Conservation (phyloP, 2,329 filamentous ascomycete species). For the Colletotrichum sidae region DNA sequence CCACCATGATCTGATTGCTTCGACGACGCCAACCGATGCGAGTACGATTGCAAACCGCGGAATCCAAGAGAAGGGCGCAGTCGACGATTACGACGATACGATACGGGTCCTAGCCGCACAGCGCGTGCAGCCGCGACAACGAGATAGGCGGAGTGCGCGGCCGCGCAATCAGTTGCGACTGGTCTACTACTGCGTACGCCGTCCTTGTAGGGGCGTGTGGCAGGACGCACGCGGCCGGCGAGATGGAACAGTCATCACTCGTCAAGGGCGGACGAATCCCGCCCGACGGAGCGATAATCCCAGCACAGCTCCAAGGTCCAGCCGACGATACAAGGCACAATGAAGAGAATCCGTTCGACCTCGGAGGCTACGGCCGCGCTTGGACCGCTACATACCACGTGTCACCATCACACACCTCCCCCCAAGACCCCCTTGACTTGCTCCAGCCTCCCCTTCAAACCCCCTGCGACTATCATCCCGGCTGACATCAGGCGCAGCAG, state of each 20-base stretch:
- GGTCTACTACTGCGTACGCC: not conserved
- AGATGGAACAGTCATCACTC: slow-evolving; percentile 17
- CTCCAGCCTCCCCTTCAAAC: slow-evolving; percentile 3
- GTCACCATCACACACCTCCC: slow-evolving; percentile 15
- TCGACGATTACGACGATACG: slow-evolving; percentile 32
- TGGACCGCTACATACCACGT: slow-evolving; percentile 25
- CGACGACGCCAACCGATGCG: slow-evolving; percentile 1
- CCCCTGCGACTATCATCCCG: slow-evolving; percentile 18
- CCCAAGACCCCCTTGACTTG: not conserved
- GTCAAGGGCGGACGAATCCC: slow-evolving; percentile 24
- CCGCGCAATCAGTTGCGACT: slow-evolving; percentile 27
- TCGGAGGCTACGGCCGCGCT: slow-evolving; percentile 11
- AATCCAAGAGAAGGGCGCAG: slow-evolving; percentile 17
- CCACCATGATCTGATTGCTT: slow-evolving; percentile 11
- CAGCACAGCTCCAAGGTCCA: too few species aligned
- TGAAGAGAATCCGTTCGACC: slow-evolving; percentile 16
- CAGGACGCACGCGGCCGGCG: not conserved
- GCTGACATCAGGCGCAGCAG: slow-evolving; percentile 32
- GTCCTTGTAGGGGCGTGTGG: not conserved
- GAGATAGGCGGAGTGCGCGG: slow-evolving; percentile 21
- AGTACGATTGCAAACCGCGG: slow-evolving; percentile 24
- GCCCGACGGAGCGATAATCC: slow-evolving; percentile 5
- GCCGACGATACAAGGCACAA: not conserved
- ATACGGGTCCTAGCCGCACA: slow-evolving; percentile 18
- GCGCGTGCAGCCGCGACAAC: slow-evolving; percentile 11